These are phyloP conservation scores for Diutina sp. DNA, from an alignment of 1,139 yeast species.

Conservation along the genomic window DNA sequence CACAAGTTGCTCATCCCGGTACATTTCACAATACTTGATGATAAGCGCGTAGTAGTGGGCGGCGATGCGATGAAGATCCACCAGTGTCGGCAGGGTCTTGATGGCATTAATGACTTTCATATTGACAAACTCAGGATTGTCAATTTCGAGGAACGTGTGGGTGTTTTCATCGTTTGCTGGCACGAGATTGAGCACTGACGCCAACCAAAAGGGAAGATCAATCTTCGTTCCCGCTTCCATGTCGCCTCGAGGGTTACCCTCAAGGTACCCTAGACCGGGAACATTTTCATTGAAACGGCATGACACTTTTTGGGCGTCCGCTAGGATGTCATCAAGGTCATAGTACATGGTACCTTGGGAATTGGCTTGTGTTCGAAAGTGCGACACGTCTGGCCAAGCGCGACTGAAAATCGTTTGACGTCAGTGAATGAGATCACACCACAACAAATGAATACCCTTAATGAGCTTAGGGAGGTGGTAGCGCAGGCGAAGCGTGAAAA, in stretches of 20 bases:
- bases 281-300: constrained; percentile 66
- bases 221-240: constrained; percentile 53
- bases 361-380: not conserved
- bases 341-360: constrained; percentile 30
- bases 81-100: constrained; percentile 54
- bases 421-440: not conserved
- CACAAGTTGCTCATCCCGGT: constrained; percentile 51
- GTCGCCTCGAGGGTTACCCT: constrained; percentile 63
- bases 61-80: constrained; percentile 58
- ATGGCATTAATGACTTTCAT: constrained; percentile 65
- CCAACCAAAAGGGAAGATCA: constrained; percentile 85
- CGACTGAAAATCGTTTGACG: not conserved
- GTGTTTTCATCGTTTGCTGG: constrained; percentile 30
- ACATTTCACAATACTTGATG: constrained; percentile 63
- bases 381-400: not conserved
- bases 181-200: constrained; percentile 56
- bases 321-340: constrained; percentile 78
- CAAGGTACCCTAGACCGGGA: constrained; percentile 81
- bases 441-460: not conserved
- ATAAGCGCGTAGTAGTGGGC: constrained; percentile 58
- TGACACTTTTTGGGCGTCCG: constrained; percentile 63
- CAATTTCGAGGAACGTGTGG: constrained; percentile 41
- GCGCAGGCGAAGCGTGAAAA: not conserved
- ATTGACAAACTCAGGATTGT: constrained; percentile 57
- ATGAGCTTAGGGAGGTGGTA: not conserved